Evolutionary conservation across 805 yeast species (phyloP).

Genomic region (Ogataea zsoltii): DNA sequence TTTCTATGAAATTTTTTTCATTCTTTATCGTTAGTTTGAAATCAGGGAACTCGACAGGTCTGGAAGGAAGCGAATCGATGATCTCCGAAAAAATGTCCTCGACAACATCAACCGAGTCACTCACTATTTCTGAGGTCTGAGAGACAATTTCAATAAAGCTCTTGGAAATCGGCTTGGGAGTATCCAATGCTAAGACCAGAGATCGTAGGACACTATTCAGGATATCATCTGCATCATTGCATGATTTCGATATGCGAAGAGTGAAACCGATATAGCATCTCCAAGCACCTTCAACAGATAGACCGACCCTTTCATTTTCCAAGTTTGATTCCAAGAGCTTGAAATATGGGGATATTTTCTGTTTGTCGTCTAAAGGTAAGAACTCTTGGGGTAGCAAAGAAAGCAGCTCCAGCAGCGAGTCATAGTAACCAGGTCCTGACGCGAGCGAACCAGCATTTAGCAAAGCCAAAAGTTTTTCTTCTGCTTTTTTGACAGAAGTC

Average conservation of each 20-base stretch:
- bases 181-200: slow-evolving; percentile 21
- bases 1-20: slow-evolving; percentile 23
- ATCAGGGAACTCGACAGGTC: slow-evolving; percentile 19
- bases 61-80: slow-evolving; percentile 25
- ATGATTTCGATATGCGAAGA: neutral
- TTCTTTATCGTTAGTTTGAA: slow-evolving; percentile 12
- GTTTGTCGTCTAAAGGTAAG: slow-evolving; percentile 9
- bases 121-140: slow-evolving; percentile 14
- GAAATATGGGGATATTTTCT: slow-evolving; percentile 12
- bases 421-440: slow-evolving; percentile 53
- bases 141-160: slow-evolving; percentile 12
- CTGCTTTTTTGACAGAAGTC: slow-evolving; percentile 48
- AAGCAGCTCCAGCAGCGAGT: slow-evolving; percentile 19
- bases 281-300: slow-evolving; percentile 32
- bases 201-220: slow-evolving; percentile 12
- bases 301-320: slow-evolving; percentile 23
- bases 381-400: slow-evolving; percentile 25
- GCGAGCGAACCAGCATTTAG: slow-evolving; percentile 54
- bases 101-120: slow-evolving; percentile 22
- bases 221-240: slow-evolving; percentile 6
- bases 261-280: slow-evolving; percentile 23
- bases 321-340: slow-evolving; percentile 23
- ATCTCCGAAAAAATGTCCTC: slow-evolving; percentile 25
- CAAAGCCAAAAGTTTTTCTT: slow-evolving; percentile 46
- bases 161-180: slow-evolving; percentile 15